Percentiles rank a stretch among this genome's conserved stretches.
These are phyloP conservation scores for Xylariaceae sp. DNA, from an alignment of 2,329 filamentous ascomycete genomes.

Conservation along the genomic window DNA sequence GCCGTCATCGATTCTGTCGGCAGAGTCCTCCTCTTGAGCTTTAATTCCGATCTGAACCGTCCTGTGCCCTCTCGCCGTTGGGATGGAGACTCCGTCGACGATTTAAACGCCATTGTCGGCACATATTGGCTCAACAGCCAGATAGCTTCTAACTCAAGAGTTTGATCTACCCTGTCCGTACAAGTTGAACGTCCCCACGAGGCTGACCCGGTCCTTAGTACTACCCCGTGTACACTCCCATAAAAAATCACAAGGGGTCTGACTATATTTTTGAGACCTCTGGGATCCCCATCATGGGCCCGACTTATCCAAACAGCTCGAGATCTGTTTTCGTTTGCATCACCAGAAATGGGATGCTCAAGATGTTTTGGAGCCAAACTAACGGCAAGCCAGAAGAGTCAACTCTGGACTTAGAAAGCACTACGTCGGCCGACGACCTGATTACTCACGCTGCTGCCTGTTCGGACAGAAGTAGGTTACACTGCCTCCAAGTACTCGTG, in stretches of 20 bases:
- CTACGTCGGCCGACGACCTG: conserved; percentile 68
- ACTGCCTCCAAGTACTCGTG: background rate
- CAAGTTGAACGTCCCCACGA: background rate
- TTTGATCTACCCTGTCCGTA: conserved; percentile 19
- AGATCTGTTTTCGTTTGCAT: conserved; percentile 75
- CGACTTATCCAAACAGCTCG: conserved; percentile 65
- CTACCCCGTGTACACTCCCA: conserved; percentile 52
- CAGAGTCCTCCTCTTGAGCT: conserved; percentile 69
- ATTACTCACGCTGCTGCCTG: conserved; percentile 75
- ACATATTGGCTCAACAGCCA: conserved; percentile 82
- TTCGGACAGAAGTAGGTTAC: conserved; percentile 63
- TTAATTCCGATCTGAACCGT: conserved; percentile 69
- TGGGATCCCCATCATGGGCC: conserved; percentile 62
- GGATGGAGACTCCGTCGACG: conserved; percentile 66
- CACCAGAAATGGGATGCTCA: conserved; percentile 68
- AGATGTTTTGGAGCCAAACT: conserved; percentile 72
- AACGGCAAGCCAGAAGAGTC: conserved; percentile 70
- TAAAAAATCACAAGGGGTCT: conserved; percentile 48
- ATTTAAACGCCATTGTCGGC: conserved; percentile 74
- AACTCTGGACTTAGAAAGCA: conserved; percentile 68
- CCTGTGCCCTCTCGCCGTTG: conserved; percentile 60
- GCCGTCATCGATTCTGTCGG: conserved; percentile 79
- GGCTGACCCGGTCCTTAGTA: conserved; percentile 32
- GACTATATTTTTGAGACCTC: conserved; percentile 68
- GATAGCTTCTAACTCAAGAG: conserved; percentile 39